Conservation (phyloP, 495 filamentous ascomycete genomes). For the Xylaria scruposa region DNA sequence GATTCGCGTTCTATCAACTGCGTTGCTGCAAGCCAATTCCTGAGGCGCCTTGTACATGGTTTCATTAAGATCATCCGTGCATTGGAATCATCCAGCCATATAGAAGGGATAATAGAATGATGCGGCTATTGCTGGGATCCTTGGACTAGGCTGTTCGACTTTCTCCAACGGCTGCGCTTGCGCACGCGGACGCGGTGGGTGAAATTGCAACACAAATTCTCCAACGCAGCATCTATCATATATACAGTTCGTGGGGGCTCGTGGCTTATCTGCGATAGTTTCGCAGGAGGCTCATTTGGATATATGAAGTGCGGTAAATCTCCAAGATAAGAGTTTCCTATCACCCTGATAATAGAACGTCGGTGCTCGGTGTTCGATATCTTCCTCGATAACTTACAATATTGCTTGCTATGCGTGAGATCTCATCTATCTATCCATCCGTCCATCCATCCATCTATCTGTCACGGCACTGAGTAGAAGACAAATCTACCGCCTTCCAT, state of each 20-base stretch:
- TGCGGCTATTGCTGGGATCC: not conserved
- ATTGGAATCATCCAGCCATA: no score
- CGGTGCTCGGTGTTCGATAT: not conserved
- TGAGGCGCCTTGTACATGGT: not conserved
- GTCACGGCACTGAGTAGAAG: no score
- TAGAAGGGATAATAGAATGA: not conserved
- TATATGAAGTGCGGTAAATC: constrained; percentile 13
- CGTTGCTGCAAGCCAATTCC: not conserved
- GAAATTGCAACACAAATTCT: not conserved
- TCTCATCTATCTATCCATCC: no score
- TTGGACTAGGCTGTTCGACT: not conserved
- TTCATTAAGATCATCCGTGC: not conserved
- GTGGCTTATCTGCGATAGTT: constrained; percentile 7
- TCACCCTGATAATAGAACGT: not conserved
- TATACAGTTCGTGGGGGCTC: not conserved
- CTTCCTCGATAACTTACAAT: not conserved
- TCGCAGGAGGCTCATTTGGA: not conserved
- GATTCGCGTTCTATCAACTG: not conserved
- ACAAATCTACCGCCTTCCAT: no score
- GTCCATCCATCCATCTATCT: no score
- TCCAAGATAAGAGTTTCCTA: not conserved
- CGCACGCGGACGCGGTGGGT: not conserved
- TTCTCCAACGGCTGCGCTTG: not conserved
- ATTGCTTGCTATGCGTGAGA: no score
- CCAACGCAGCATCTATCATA: not conserved